Base-by-base conservation (phyloP, 1,139 yeast genomes). In the Kodamaea anthophila region DNA sequence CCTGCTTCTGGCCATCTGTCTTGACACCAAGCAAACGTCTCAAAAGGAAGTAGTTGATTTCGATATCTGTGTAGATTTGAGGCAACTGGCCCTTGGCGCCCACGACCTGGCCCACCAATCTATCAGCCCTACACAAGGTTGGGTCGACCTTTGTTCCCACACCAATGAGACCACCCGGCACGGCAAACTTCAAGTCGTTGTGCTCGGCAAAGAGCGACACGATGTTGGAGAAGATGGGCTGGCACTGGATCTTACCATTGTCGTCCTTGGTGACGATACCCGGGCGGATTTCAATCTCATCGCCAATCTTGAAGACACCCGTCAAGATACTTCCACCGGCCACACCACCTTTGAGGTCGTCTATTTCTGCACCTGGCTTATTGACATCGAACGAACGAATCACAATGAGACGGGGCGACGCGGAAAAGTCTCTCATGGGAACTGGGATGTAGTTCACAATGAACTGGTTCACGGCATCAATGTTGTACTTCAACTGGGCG, bases 101-200 rank as follows among this genome's bases (percentile, higher is more conserved):
- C 41, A 93, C 94, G 37, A 93, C 98, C 68, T 93, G 98, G 50
- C 99, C 99, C 38, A 93, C 97, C 53, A 93, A 74, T 69, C 98
- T 84, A 67, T 93, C 99, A 37, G 98, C 99, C 68, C 98, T 83
- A 72, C 99, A 93, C 49, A 93, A 70, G 6, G 98, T 91, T 40
- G 99, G 99, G 60, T 93, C 98, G 44, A 93, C 95, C 64, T 86
- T 85, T 35, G 98, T 91, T 68, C 99, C 99, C 35, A 93, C 97
- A 75, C 99, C 99, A 51, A 93, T 93, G 56, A 93, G 76, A 44
- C 99, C 99, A 77, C 99, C 99, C 29, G 99, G 99, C 50, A 93
- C 98, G 32, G 99, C 99, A 53, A 91, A 93, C 58, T 91, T 91
- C 62, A 93, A 77, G 58, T 88, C 96, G 52, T 93, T 93, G 62